Evolutionary conservation across 2,329 filamentous ascomycete genomes (phyloP).

Genomic region (Penicillium sp.): DNA sequence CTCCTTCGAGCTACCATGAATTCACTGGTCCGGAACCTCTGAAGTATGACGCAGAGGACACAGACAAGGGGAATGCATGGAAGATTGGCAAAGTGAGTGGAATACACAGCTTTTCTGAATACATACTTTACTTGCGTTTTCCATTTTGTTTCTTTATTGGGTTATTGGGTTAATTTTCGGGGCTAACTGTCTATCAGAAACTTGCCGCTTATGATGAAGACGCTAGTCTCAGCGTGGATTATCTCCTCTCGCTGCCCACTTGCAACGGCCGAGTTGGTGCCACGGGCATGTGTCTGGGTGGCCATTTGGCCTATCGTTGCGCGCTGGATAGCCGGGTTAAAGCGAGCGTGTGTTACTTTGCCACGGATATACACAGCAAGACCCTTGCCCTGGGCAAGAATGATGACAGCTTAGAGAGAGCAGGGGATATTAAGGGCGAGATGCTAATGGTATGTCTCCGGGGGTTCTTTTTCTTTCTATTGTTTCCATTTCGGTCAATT

Average conservation of each 20-base stretch:
- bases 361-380: conserved; percentile 80
- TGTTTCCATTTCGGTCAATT: neutral
- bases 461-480: neutral
- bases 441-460: conserved; percentile 63
- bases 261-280: conserved; percentile 77
- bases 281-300: conserved; percentile 90
- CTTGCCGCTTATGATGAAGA: conserved; percentile 84
- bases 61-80: conserved; percentile 80
- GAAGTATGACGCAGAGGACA: conserved; percentile 82
- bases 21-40: conserved; percentile 82
- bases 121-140: neutral
- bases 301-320: conserved; percentile 74
- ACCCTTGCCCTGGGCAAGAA: conserved; percentile 68
- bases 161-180: neutral
- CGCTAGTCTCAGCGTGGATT: conserved; percentile 64
- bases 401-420: conserved; percentile 61
- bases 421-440: conserved; percentile 71
- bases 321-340: conserved; percentile 73
- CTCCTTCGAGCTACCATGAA: conserved; percentile 88
- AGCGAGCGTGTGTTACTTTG: conserved; percentile 83
- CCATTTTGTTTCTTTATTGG: neutral
- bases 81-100: conserved; percentile 70
- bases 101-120: neutral
- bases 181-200: conserved; percentile 51
- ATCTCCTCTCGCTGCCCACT: conserved; percentile 68